Evolutionary conservation across 768 basidiomycete species (phyloP), one percentile per base, ranked within the genome.

Genomic region (Boletus coccyginus): DNA sequence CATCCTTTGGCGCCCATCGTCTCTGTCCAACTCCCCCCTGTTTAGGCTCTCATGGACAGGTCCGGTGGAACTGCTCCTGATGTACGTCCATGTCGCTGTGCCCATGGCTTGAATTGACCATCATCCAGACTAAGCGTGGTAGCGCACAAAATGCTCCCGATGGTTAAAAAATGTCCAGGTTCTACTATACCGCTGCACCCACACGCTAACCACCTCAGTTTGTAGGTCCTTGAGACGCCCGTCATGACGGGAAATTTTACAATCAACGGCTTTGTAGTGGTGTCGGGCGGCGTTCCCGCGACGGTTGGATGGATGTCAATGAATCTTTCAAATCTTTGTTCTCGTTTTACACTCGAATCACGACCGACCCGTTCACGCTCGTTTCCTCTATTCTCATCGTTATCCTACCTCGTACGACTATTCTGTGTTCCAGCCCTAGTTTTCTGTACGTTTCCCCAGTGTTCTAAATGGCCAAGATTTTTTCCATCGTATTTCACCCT

Each of bases 281-380:
- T 24, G 16, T 33, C 7, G 9, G 8, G 32, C 14, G 13, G 35
- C 6, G 6, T 27, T 27, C 27, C 27, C 27, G 27, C 6, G 27
- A 27, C 6, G 27, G 27, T 27, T 6, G 27, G 5, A 40, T n/a
- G 50, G 46, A 49, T 17, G 43, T 35, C 35, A 36, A 35, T 53
- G 52, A 57, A 45, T 52, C 17, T 38, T 40, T 33, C 19, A n/a
- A 4, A 14, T 7, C 6, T 12, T 3, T 31, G 33, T 36, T 40
- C 35, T 52, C 17, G 27, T 27, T 27, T 27, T 45, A 5, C n/a
- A 8, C 36, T 27, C 8, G 19, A 14, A 41, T 33, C 17, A 57
- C 10, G 47, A 39, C 46, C 51, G 40, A 50, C 35, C 27, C 41
- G 29, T 21, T 35, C 38, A 53, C 55, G 27, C 43, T 63, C 62